Base-by-base conservation (phyloP, 2,329 filamentous ascomycete species). In the Aspergillus bombycis region DNA sequence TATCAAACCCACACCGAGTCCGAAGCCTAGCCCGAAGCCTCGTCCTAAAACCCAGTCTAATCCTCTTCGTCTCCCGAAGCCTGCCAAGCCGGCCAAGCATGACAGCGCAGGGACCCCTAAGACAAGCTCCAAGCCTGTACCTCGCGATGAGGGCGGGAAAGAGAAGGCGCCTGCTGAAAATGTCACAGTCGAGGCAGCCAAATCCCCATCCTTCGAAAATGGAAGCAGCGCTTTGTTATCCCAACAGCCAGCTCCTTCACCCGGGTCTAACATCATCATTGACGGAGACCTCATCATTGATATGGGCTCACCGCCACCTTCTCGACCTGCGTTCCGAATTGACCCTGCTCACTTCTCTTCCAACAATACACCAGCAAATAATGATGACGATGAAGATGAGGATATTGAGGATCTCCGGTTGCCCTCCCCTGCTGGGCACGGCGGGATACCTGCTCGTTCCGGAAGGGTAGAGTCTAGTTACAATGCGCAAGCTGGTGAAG, bases 201-300 rank as follows among this genome's bases (percentile, higher is more conserved):
- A 75, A 36, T 74, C 74, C 12, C 68, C 74, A 14, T 64, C 72
- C 19, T 75, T 75, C 26, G 77, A 79, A 57, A 71, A 72, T 36
- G 77, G 74, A 32, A 70, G 71, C 5, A 72, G 70, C 19, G 67
- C 66, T 3, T 61, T 68, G 38, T 74, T 73, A 14, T 74, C 76
- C 10, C 72, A 75, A 48, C 76, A 74, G 57, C 67, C 73, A 12
- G 68, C 69, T 26, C 70, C 75, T 45, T 79, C 78, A 16, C 75
- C 78, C 2, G 71, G 70, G 41, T 77, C 72, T n/a, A 80, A 82
- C 62, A 81, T 82, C 57, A 81, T 82, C 56, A 75, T 81, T 53
- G 79, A 82, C 19, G 80, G 79, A 21, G 78, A 79, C 63, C 68
- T 82, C n/a, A 81, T 82, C 52, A 82, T 82, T 59, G 80, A 82